Conservation (phyloP, 768 basidiomycete species). For the Xerocomus brunneocitrinus region DNA sequence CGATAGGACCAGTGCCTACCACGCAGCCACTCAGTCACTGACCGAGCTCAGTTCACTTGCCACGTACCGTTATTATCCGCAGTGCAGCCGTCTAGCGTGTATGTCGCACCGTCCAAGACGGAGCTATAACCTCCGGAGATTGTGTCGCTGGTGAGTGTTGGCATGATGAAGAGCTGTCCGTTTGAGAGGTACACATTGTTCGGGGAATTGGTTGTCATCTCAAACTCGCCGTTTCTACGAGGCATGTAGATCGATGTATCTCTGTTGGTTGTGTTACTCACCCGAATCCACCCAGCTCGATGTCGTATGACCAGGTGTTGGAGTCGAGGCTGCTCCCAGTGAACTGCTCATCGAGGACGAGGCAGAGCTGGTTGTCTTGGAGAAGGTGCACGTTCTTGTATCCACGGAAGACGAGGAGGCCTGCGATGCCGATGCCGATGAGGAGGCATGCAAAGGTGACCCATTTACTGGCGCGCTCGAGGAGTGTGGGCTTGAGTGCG, state of each 20-base stretch:
- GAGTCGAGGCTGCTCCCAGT: constrained; percentile 36
- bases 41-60: too few species aligned
- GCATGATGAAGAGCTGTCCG: constrained; percentile 52
- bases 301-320: constrained; percentile 43
- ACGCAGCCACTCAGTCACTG: neutral
- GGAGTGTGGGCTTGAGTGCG: constrained; percentile 30
- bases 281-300: constrained; percentile 54
- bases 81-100: constrained; percentile 37
- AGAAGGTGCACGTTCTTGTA: constrained; percentile 38
- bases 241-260: constrained; percentile 5
- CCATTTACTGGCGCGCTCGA: constrained; percentile 41
- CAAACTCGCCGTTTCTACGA: constrained; percentile 47
- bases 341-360: constrained; percentile 50
- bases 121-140: constrained; percentile 33
- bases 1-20: constrained; percentile 4
- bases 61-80: constrained; percentile 5
- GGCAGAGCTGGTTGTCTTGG: constrained; percentile 33
- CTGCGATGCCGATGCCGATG: constrained; percentile 40
- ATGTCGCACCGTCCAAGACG: constrained; percentile 38
- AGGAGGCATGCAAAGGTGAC: constrained; percentile 41
- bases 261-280: constrained; percentile 10
- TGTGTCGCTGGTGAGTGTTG: constrained; percentile 52
- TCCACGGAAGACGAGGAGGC: constrained; percentile 43
- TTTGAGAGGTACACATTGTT: constrained; percentile 44
- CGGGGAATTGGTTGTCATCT: constrained; percentile 44